These are phyloP conservation scores for Boletus sp. DNA, from an alignment of 1,284 basidiomycete genomes.

Conservation along the genomic window DNA sequence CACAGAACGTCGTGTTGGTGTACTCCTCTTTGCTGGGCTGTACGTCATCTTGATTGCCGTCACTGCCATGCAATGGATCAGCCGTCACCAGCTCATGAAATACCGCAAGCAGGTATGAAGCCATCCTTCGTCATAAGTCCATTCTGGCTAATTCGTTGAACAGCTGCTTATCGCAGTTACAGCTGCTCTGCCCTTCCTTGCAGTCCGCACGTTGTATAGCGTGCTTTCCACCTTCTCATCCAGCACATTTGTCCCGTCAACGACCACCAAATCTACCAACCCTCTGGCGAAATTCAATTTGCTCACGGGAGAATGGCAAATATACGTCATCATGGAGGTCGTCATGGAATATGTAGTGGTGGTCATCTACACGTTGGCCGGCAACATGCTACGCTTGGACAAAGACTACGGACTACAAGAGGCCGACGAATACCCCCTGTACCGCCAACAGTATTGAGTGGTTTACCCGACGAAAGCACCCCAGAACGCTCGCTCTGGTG, in stretches of 20 bases:
- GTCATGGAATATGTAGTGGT: conserved; percentile 55
- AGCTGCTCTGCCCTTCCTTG: conserved; percentile 54
- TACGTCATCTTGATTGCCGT: conserved; percentile 43
- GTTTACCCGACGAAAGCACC: not conserved
- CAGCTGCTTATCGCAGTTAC: conserved; percentile 43
- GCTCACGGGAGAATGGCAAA: conserved; percentile 48
- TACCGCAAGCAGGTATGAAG: conserved; percentile 44
- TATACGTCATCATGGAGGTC: conserved; percentile 53
- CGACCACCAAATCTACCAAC: conserved; percentile 3
- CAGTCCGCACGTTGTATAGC: conserved; percentile 43
- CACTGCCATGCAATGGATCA: conserved; percentile 47
- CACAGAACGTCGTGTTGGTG: conserved; percentile 47
- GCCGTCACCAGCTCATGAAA: conserved; percentile 43
- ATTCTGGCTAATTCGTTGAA: conserved; percentile 8
- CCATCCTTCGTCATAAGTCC: conserved; percentile 11
- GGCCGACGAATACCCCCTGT: conserved; percentile 33
- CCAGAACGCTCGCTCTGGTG: no score
- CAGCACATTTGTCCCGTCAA: conserved; percentile 36
- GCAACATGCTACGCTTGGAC: conserved; percentile 30
- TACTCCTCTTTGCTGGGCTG: conserved; percentile 45
- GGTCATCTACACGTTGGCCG: conserved; percentile 45
- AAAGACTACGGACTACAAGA: conserved; percentile 30
- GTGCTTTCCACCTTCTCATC: conserved; percentile 52
- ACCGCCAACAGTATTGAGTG: conserved; percentile 22
- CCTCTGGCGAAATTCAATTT: conserved; percentile 49